Evolutionary conservation across 768 basidiomycete species (phyloP), one percentile per base, ranked within the genome.

Genomic region (Termitomyces sp.): DNA sequence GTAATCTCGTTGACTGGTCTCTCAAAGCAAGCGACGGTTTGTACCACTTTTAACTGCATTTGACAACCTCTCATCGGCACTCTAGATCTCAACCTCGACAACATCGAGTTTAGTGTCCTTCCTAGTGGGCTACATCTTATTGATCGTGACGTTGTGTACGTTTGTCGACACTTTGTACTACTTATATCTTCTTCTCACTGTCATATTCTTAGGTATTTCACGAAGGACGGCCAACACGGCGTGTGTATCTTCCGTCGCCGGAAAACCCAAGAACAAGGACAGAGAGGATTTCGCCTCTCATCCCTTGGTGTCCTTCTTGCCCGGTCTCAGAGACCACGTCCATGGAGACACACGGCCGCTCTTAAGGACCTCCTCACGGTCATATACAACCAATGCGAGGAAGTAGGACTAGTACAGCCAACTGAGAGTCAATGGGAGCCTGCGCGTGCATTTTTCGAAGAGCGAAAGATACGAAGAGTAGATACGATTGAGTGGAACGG

Each of bases 81-180:
- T 60, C 22, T 65, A 91, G 91, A 88, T 68, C 68, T 91, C 57
- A 82, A 79, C 64, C 79, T 92, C 18, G 85, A 87, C 33, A 80
- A 84, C 66, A 79, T 94, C 56, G 92, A 94, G 72, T 94, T 92
- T 72, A 92, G 84, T 66, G 85, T 85, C 7, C 79, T 94, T 12
- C 92, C 92, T 0, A 92, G 91, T 64, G 92, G 92, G 1, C 76
- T 94, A 5, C 92, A 94, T 72, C 76, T 87, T 0, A 84, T 94
- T 24, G 91, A 92, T 66, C 80, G 82, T 39, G 92, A 94, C 68
- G 86, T 91, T 28, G 82, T 94, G 90, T 92, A 71, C 68, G 88
- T 76, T 28, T 42, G 22, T 40, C 7, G 7, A 58, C 12, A 39
- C 48, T 58, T 15, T 51, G 39, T 50, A 38, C 2, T 11, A 45